These are phyloP conservation scores for Neurospora sp. DNA, from an alignment of 495 filamentous ascomycete genomes.

Conservation along the genomic window DNA sequence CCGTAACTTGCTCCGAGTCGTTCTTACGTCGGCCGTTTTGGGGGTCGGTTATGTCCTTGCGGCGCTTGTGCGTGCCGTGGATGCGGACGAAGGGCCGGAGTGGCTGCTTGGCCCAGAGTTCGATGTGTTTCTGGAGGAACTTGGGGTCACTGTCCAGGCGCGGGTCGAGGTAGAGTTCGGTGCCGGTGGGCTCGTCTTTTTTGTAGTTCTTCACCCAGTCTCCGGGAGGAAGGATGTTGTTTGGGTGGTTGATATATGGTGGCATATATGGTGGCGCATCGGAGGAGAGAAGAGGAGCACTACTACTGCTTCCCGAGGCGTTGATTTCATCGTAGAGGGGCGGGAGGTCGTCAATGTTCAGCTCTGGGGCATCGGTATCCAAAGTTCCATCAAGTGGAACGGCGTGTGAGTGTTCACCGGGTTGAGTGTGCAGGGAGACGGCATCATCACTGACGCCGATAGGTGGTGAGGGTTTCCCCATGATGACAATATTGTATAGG, in stretches of 20 bases:
- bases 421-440: conserved; percentile 20
- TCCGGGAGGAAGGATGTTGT: neutral
- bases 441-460: conserved; percentile 12
- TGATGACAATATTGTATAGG: neutral
- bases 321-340: conserved; percentile 25
- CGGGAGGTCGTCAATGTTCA: conserved; percentile 23
- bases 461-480: conserved; percentile 16
- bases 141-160: conserved; percentile 31
- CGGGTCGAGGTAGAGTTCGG: conserved; percentile 26
- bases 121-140: conserved; percentile 34
- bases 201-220: conserved; percentile 8
- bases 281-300: conserved; percentile 15
- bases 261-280: neutral
- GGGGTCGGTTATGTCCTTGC: conserved; percentile 11
- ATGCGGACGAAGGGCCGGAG: conserved; percentile 38
- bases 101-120: conserved; percentile 28
- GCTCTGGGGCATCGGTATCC: conserved; percentile 24
- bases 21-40: conserved; percentile 31
- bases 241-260: conserved; percentile 1
- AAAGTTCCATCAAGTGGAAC: conserved; percentile 7
- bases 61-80: conserved; percentile 41
- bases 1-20: conserved; percentile 30
- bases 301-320: conserved; percentile 6
- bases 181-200: conserved; percentile 17
- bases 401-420: neutral